Percentiles rank a stretch among this genome's conserved stretches.
phyloP scores from a whole-genome alignment of 768 basidiomycete species.

The Russula sp. region DNA sequence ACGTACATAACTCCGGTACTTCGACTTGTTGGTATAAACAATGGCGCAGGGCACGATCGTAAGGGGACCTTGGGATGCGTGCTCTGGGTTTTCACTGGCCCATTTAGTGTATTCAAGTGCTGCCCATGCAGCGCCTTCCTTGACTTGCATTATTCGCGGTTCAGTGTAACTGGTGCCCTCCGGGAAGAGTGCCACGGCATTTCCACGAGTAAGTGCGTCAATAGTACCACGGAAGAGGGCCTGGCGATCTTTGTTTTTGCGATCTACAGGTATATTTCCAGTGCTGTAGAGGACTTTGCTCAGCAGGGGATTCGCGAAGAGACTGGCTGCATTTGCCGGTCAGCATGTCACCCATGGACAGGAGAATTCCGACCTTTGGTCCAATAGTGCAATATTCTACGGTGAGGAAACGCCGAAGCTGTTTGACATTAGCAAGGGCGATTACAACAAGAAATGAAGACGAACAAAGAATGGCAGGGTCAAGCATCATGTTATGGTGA shows the following conservation, averaged over 20 bases:
- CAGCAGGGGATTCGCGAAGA: constrained; percentile 78
- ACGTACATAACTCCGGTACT: constrained; percentile 87
- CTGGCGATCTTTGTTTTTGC: constrained; percentile 90
- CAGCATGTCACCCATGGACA: constrained; percentile 23
- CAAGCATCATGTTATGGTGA: constrained; percentile 95
- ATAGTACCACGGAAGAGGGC: constrained; percentile 86
- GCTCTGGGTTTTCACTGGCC: constrained; percentile 54
- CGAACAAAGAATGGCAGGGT: constrained; percentile 79
- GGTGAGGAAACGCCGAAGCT: constrained; percentile 83
- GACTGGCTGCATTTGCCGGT: constrained; percentile 43
- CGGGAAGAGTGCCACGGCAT: constrained; percentile 89
- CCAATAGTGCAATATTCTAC: constrained; percentile 86
- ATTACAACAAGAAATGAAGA: constrained; percentile 31
- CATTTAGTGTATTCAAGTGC: constrained; percentile 90
- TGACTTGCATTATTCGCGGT: constrained; percentile 87
- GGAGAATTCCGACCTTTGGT: constrained; percentile 65
- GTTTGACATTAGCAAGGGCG: constrained; percentile 31
- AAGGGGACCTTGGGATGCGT: constrained; percentile 44
- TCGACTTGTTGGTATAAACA: constrained; percentile 93
- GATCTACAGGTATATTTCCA: constrained; percentile 97
- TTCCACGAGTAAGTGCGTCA: constrained; percentile 73
- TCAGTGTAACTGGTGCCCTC: constrained; percentile 94
- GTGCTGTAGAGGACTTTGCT: constrained; percentile 77
- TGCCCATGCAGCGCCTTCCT: constrained; percentile 94
- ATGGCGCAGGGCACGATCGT: constrained; percentile 81